Base-by-base conservation (phyloP, 331 rosid genomes). In the Prunus yedoensis region DNA sequence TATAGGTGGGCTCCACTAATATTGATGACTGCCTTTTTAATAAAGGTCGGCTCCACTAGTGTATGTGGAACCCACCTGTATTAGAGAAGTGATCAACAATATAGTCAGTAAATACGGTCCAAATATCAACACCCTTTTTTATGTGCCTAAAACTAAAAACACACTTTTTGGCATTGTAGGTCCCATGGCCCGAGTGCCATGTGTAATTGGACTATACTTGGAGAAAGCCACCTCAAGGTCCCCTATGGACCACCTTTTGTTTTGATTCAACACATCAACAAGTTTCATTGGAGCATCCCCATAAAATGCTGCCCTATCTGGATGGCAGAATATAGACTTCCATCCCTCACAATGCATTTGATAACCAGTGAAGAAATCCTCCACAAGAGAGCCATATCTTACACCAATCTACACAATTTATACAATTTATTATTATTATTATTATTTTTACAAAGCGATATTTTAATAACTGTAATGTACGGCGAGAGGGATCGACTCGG, bases 281-380 rank as follows among this genome's bases (percentile, higher is more conserved):
- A 84, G 83, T 65, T 18, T 67, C 3, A 79, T 77, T 1, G 88
- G 90, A 8, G 78, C 74, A 15, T 81, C 80, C 16, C 90, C 90
- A 5, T 30, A 66, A 49, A 83, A 87, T 23, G 88, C 83, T 18
- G 85, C 60, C 68, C 79, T 79, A 1, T 77, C 28, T 4, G 90
- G 90, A 56, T 82, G 74, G 67, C 90, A 84, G 16, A 79, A 79
- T 43, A 81, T 17, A 32, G 75, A 8, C 32, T 58, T 81, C 88
- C 90, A 87, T 23, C 88, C 90, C 68, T 87, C 80, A 17, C 81
- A 54, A 10, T 81, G 51, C 47, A 74, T 21, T 10, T 23, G 38
- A 68, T 59, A 79, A 0, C 85, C 79, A 3, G 83, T 87, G 78
- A 8, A 61, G 59, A 1, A 81, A 28, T 87, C 90, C 66, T 87